These are phyloP conservation scores for Phialocephala subalpina DNA, from an alignment of 2,329 filamentous ascomycete genomes.

Conservation along the genomic window DNA sequence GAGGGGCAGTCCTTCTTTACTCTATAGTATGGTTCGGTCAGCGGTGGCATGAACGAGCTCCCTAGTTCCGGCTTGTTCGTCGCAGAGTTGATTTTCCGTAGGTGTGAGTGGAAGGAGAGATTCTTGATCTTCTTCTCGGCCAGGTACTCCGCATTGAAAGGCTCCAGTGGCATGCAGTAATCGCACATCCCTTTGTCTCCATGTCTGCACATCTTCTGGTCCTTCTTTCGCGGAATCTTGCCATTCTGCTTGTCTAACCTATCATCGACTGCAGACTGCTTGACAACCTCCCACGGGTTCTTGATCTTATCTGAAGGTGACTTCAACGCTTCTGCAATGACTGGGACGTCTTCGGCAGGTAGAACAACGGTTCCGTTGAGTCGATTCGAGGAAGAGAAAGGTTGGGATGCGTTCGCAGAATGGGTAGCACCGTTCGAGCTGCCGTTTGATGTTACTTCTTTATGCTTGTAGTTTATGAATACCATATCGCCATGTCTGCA, in stretches of 20 bases:
- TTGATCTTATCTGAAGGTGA: conserved; percentile 70
- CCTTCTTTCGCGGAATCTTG: conserved; percentile 80
- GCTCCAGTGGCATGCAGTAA: conserved; percentile 96
- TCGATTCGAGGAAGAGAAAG: conserved; percentile 62
- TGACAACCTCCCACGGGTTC: conserved; percentile 92
- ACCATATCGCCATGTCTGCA: conserved; percentile 87
- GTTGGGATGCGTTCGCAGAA: conserved; percentile 37
- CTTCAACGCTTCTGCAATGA: conserved; percentile 64
- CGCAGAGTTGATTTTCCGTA: conserved; percentile 93
- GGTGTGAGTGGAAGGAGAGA: conserved; percentile 91
- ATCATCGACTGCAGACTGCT: conserved; percentile 88
- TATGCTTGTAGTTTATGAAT: conserved; percentile 81
- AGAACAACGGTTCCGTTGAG: conserved; percentile 82
- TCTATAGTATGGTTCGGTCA: conserved; percentile 91
- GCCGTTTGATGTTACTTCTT: conserved; percentile 54
- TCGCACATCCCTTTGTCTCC: conserved; percentile 99
- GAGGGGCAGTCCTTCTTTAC: conserved; percentile 90
- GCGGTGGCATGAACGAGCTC: conserved; percentile 93
- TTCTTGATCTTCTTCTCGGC: conserved; percentile 99
- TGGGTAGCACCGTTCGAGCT: conserved; percentile 47
- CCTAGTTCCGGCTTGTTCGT: conserved; percentile 96
- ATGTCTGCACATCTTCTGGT: conserved; percentile 91
- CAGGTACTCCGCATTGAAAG: conserved; percentile 88
- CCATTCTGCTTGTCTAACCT: conserved; percentile 86
- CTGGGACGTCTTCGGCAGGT: conserved; percentile 71